Conservation (phyloP, 2,329 filamentous ascomycete species). For the Tolypocladium paradoxum region DNA sequence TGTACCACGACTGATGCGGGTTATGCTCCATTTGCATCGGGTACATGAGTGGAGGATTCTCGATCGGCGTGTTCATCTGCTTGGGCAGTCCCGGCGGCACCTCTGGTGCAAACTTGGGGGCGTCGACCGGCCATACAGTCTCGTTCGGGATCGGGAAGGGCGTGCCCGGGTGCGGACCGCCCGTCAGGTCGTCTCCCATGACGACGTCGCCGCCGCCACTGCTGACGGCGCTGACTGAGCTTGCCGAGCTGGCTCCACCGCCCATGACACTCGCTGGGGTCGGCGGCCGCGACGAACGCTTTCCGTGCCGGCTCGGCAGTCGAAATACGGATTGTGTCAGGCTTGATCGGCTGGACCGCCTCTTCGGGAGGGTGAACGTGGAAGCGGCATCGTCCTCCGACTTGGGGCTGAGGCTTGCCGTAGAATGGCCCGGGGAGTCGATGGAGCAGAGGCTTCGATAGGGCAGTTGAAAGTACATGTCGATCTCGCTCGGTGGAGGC, state of each 20-base stretch:
- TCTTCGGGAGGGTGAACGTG: conserved; percentile 15
- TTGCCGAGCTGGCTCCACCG: background rate
- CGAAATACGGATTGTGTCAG: conserved; percentile 18
- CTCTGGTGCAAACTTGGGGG: conserved; percentile 28
- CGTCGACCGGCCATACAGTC: conserved; percentile 24
- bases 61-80: conserved; percentile 21
- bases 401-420: conserved; percentile 12
- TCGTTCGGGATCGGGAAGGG: conserved; percentile 29
- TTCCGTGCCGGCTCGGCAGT: conserved; percentile 22
- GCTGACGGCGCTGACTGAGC: background rate
- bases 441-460: conserved; percentile 24
- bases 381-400: conserved; percentile 17
- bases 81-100: conserved; percentile 13
- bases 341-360: conserved; percentile 15
- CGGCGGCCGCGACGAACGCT: conserved; percentile 23
- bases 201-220: conserved; percentile 13
- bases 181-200: conserved; percentile 22
- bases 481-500: conserved; percentile 27
- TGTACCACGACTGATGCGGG: conserved; percentile 14
- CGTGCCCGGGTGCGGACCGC: conserved; percentile 29
- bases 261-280: conserved; percentile 17
- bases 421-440: conserved; percentile 19
- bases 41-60: conserved; percentile 18
- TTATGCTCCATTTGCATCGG: conserved; percentile 19
- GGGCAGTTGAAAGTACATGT: conserved; percentile 26